These are phyloP conservation scores for Xylaria sp. DNA, from an alignment of 2,329 filamentous ascomycete species.

Conservation along the genomic window DNA sequence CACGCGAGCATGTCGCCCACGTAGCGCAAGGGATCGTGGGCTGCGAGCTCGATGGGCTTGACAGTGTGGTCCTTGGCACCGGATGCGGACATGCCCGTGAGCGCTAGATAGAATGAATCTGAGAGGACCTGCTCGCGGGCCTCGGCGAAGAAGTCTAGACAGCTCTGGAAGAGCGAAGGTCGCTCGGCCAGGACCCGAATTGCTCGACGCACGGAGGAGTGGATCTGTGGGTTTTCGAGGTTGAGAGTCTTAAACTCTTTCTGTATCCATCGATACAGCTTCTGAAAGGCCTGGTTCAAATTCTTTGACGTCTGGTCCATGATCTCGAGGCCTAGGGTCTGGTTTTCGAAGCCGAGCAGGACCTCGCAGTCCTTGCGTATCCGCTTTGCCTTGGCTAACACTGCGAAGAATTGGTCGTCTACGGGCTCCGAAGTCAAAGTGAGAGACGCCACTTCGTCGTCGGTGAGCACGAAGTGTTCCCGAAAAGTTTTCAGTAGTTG, in stretches of 20 bases:
- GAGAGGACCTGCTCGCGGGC: constrained; percentile 87
- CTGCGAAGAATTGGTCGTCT: constrained; percentile 83
- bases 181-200: constrained; percentile 88
- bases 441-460: constrained; percentile 79
- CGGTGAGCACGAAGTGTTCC: constrained; percentile 83
- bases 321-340: constrained; percentile 86
- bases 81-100: constrained; percentile 76
- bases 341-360: constrained; percentile 88
- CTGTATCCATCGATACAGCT: constrained; percentile 94
- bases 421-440: constrained; percentile 84
- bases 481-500: constrained; percentile 80
- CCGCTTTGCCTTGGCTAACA: constrained; percentile 81
- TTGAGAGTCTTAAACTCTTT: constrained; percentile 92
- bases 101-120: constrained; percentile 86
- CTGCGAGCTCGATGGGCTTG: constrained; percentile 93
- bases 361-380: constrained; percentile 91
- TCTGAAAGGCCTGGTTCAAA: constrained; percentile 91
- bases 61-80: constrained; percentile 68
- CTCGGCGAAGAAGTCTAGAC: constrained; percentile 91
- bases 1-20: constrained; percentile 98
- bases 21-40: constrained; percentile 91
- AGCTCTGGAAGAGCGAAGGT: constrained; percentile 90
- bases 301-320: constrained; percentile 91
- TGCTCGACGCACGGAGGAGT: constrained; percentile 81
- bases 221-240: constrained; percentile 93